Evolutionary conservation across 1,139 yeast species (phyloP), one percentile per base, ranked within the genome.

Genomic region (Magnusiomyces tetraspermus): DNA sequence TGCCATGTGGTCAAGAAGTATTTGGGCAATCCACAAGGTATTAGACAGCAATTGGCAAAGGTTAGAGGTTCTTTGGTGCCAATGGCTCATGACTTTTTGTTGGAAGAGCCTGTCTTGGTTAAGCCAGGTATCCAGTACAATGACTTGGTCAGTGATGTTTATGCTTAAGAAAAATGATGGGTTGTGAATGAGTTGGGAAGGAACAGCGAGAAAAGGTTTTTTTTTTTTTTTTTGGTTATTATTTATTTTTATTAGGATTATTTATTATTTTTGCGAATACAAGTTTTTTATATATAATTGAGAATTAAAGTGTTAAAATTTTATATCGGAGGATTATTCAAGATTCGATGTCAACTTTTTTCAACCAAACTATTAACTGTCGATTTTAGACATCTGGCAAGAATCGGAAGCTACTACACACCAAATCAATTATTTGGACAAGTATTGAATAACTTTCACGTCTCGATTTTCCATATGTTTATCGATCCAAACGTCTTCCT

Each of bases 111-210:
- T 8, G 56, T 52, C 19, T 26, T 57, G 48, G 59, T 55, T n/a
- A 51, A 55, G 46, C 52, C 50, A 21, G 58, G 59, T 2, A 50
- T 57, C 30, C 56, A 57, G 49, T 57, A 57, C 36, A 57, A 57
- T 50, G 58, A 56, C 22, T 48, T 54, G 23, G 58, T 57, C 13
- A 49, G 53, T 44, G 57, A 51, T 24, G 17, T 57, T 1, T 57
- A 55, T 49, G 53, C 59, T 21, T 57, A 53, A 33, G 4, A 33
- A n/a, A n/a, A n/a, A n/a, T n/a, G 49, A 17, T n/a, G n/a, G n/a
- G n/a, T n/a, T n/a, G n/a, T n/a, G n/a, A n/a, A n/a, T 30, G 15
- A 4, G 46, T 23, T 23, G 51, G 6, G 6, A 28, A 28, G 11
- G 31, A 8, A 28, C 31, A 28, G 31, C 31, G 6, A 8, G 6